A percentile compares a stretch with the other conserved stretches of the same genome.
phyloP scores from a whole-genome alignment of 2,329 filamentous ascomycete genomes.

The Ophiognomonia clavigignenti-juglandacearum region DNA sequence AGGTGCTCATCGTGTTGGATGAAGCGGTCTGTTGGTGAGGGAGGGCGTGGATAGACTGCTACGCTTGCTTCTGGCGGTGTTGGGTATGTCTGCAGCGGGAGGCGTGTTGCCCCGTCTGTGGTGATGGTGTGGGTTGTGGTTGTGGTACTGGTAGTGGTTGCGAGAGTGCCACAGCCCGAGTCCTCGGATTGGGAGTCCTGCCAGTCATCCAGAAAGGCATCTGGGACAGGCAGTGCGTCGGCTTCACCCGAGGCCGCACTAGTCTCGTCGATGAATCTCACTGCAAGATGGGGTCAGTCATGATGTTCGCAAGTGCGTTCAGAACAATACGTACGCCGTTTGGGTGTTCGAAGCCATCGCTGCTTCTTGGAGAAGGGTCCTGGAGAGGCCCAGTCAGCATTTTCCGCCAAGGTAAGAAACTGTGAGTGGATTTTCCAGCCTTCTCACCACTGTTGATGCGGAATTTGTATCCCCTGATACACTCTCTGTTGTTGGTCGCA shows the following conservation, averaged over 20 bases:
- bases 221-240: constrained; percentile 2
- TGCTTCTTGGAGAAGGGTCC: constrained; percentile 26
- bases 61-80: constrained; percentile 1
- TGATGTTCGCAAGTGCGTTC: too few relatives aligned
- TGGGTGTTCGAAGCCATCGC: constrained; percentile 29
- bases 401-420: background rate
- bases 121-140: background rate
- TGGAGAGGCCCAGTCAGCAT: constrained; percentile 5
- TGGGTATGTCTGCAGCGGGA: constrained; percentile 1
- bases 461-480: constrained; percentile 29
- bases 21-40: constrained; percentile 26
- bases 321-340: constrained; percentile 20
- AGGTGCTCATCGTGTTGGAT: constrained; percentile 21
- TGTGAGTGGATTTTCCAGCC: background rate
- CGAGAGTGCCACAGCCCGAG: constrained; percentile 10
- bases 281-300: constrained; percentile 15
- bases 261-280: constrained; percentile 24
- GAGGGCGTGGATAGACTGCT: constrained; percentile 1
- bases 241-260: constrained; percentile 10
- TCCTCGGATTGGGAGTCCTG: constrained; percentile 10
- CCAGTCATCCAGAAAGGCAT: constrained; percentile 14
- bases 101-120: constrained; percentile 3
- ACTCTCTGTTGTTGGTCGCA: constrained; percentile 21
- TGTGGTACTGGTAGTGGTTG: background rate
- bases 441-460: constrained; percentile 22